Base-by-base conservation (phyloP, 2,329 filamentous ascomycete genomes). In the Diaporthe nobilis region DNA sequence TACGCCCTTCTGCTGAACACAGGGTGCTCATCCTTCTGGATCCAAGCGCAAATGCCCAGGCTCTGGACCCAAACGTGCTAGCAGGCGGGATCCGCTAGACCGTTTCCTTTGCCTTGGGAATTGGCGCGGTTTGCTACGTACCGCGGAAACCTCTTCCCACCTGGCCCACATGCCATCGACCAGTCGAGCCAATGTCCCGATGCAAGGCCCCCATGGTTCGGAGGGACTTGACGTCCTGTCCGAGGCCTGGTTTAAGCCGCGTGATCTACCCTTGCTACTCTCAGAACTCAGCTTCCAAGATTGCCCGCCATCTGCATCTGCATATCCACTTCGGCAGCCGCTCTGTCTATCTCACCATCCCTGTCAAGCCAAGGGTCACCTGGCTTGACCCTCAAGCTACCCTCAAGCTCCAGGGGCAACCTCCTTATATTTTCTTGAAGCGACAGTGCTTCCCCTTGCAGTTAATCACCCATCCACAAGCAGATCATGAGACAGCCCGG, bases 321-420 rank as follows among this genome's bases (percentile, higher is more conserved):
- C 71, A 73, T 73, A 57, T 73, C 39, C 71, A 73, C 71, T 65
- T 57, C 71, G 71, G 71, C 71, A 73, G 71, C 71, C 71, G 71
- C 71, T 73, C 58, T 73, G 58, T 42, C 58, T 73, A 73, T 73
- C 55, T 61, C 71, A 65, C 71, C 49, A 73, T 73, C 71, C 71
- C 61, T 73, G 71, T 65, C 44, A 31, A 28, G 60, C 22, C 61
- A 42, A 55, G 71, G 71, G 71, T 73, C 58, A 57, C 58, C 71
- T 65, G 71, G 68, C 42, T 57, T 51, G 37, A 73, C 71, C 39
- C 47, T 60, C 47, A 57, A 57, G 71, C 49, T 63, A 55, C 61
- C 42, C 47, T 73, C 71, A 65, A 63, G 58, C 71, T 73, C 47
- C 71, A 73, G 71, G 71, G 71, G 58, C 61, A 49, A 34, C 58